These are phyloP conservation scores for Camptophora hylomeconis DNA, from an alignment of 2,329 filamentous ascomycete species.

Conservation along the genomic window DNA sequence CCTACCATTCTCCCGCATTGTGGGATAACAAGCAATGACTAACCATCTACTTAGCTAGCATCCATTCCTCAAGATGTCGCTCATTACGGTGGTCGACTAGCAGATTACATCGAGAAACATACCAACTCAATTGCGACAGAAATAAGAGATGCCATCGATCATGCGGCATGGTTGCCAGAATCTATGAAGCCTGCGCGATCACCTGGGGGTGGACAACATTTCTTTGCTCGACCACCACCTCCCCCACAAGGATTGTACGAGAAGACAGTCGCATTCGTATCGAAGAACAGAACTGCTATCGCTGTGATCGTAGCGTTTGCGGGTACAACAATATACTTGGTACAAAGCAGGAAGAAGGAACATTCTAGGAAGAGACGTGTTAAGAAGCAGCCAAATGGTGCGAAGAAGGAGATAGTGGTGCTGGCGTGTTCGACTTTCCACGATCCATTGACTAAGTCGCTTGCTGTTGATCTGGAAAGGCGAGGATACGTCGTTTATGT, in stretches of 20 bases:
- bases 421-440: conserved; percentile 70
- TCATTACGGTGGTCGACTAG: conserved; percentile 57
- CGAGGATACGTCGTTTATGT: conserved; percentile 90
- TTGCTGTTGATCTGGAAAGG: conserved; percentile 76
- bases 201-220: conserved; percentile 8
- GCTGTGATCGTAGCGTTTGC: conserved; percentile 58
- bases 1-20: conserved; percentile 4
- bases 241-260: conserved; percentile 35
- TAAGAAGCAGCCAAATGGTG: conserved; percentile 66
- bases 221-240: conserved; percentile 23
- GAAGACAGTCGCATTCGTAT: conserved; percentile 56
- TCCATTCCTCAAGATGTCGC: conserved; percentile 53
- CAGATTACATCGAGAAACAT: conserved; percentile 67
- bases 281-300: conserved; percentile 58
- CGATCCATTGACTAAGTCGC: conserved; percentile 68
- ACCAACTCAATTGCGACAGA: conserved; percentile 62
- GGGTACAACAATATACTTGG: conserved; percentile 47
- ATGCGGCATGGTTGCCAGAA: conserved; percentile 58
- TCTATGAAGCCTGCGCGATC: conserved; percentile 44
- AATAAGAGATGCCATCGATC: conserved; percentile 55
- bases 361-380: conserved; percentile 57
- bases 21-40: conserved; percentile 6
- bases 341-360: conserved; percentile 48
- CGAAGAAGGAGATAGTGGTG: conserved; percentile 73
- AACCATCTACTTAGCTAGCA: conserved; percentile 32